Percentiles rank a stretch among this genome's conserved stretches.
Conservation (phyloP, 2,329 filamentous ascomycete genomes). For the Penicillium sp. region DNA sequence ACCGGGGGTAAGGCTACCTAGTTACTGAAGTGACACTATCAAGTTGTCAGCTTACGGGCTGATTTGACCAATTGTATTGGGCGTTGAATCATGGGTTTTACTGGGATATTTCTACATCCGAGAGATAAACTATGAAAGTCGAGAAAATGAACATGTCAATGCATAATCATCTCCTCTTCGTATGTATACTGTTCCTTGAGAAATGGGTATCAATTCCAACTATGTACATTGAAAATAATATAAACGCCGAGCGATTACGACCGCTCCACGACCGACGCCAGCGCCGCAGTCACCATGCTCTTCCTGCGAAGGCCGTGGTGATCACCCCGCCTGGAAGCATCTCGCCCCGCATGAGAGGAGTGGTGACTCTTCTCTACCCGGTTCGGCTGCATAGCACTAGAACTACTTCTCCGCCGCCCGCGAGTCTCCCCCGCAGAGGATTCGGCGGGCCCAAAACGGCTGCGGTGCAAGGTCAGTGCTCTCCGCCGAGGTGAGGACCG, state of each 20-base stretch:
- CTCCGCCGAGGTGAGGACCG: conserved; percentile 36
- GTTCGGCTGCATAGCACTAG: conserved; percentile 26
- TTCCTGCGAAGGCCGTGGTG: conserved; percentile 40
- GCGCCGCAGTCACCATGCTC: conserved; percentile 42
- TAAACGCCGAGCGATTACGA: background rate
- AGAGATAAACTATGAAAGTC: background rate
- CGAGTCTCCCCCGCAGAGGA: conserved; percentile 9
- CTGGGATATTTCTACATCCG: background rate
- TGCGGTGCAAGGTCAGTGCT: conserved; percentile 32
- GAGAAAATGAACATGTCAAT: background rate
- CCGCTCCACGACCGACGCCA: conserved; percentile 39
- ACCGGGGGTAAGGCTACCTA: background rate
- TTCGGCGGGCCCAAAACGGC: conserved; percentile 30
- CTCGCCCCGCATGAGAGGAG: conserved; percentile 23
- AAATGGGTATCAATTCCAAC: conserved; percentile 21
- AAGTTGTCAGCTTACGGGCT: background rate
- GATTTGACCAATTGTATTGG: background rate
- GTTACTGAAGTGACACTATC: too few relatives aligned
- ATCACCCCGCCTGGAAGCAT: conserved; percentile 37
- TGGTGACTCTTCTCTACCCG: conserved; percentile 41
- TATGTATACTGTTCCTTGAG: background rate
- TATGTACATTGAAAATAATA: conserved; percentile 21
- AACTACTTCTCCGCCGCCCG: conserved; percentile 33
- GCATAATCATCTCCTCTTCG: background rate
- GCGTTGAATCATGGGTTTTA: background rate